A percentile compares a stretch with the other conserved stretches of the same genome.
Evolutionary conservation across 768 basidiomycete species (phyloP).

Genomic region (Termitomyces sp.): DNA sequence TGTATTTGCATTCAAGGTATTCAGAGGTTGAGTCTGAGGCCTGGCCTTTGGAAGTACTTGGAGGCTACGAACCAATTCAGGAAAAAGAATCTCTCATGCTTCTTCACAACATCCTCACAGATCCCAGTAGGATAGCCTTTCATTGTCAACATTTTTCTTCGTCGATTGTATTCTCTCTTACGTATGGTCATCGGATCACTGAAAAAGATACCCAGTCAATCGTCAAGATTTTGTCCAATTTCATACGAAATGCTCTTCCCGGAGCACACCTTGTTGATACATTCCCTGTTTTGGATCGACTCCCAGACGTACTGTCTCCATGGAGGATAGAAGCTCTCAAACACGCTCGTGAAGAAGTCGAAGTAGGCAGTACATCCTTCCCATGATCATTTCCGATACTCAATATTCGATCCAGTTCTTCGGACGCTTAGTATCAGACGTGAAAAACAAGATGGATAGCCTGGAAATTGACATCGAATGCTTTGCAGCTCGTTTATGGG

Average conservation of each 20-base stretch:
- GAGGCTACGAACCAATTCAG: slow-evolving; percentile 2
- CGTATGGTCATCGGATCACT: slow-evolving; percentile 1
- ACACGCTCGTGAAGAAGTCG: neutral
- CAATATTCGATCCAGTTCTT: neutral
- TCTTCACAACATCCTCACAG: neutral
- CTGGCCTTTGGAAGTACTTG: neutral
- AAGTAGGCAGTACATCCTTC: neutral
- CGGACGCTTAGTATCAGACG: neutral
- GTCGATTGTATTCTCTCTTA: slow-evolving; percentile 1
- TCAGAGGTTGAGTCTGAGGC: neutral
- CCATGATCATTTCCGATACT: neutral
- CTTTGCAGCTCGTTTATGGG: neutral
- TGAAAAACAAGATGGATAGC: neutral
- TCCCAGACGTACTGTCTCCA: neutral
- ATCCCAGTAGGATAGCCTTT: neutral
- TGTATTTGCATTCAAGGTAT: neutral
- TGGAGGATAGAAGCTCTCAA: neutral
- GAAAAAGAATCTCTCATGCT: slow-evolving; percentile 1
- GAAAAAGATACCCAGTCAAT: neutral
- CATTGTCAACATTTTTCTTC: neutral
- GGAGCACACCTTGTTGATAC: neutral
- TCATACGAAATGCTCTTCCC: neutral
- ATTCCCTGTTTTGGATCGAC: neutral
- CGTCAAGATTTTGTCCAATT: neutral
- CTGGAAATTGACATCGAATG: neutral